These are phyloP conservation scores for Scheffersomyces insectosa DNA, from an alignment of 1,139 yeast species.

Conservation along the genomic window DNA sequence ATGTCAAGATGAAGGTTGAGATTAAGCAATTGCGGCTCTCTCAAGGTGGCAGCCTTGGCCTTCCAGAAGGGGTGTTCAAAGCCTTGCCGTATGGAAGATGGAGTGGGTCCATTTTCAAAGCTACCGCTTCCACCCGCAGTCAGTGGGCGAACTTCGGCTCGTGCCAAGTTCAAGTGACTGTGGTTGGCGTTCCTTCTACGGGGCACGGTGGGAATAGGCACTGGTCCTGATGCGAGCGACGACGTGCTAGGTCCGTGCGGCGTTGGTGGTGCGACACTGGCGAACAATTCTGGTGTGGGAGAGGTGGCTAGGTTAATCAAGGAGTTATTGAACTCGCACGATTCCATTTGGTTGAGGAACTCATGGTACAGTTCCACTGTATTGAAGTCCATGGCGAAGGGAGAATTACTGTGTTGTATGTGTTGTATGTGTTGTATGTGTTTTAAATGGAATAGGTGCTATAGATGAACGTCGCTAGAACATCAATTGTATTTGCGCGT, in stretches of 20 bases:
- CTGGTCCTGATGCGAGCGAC: constrained; percentile 1
- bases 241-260: not conserved
- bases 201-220: not conserved
- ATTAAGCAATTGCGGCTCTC: not conserved
- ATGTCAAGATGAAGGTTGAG: constrained; percentile 7
- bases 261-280: not conserved
- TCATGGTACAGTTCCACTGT: constrained; percentile 32
- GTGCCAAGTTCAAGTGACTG: too few relatives aligned
- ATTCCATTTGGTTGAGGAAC: constrained; percentile 31
- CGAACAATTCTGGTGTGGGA: not conserved
- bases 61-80: not conserved
- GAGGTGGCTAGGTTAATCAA: constrained; percentile 11
- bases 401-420: too few relatives aligned
- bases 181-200: not conserved
- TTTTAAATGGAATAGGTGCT: too few relatives aligned
- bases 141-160: too few relatives aligned
- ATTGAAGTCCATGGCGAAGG: constrained; percentile 8
- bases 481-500: too few relatives aligned
- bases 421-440: too few relatives aligned
- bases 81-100: not conserved
- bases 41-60: not conserved
- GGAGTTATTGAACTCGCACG: constrained; percentile 21
- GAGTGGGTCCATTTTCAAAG: not conserved
- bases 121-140: too few relatives aligned
- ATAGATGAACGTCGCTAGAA: too few relatives aligned